Evolutionary conservation across 2,329 filamentous ascomycete genomes (phyloP).

Genomic region (Aspergillus ruber): DNA sequence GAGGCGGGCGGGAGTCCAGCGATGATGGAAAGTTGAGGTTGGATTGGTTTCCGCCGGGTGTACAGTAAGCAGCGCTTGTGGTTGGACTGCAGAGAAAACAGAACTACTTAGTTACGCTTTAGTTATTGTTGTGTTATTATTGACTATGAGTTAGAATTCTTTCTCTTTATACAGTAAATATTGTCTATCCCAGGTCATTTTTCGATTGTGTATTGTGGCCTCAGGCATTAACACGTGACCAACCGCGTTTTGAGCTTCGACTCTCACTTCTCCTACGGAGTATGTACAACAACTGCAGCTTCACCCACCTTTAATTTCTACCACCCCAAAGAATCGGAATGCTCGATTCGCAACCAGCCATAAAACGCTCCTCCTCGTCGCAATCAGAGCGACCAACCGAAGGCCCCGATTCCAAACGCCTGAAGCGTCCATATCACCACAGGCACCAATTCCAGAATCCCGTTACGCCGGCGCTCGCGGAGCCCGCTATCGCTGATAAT

Average conservation of each 20-base stretch:
- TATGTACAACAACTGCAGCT: constrained; percentile 3
- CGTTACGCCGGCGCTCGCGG: constrained; percentile 23
- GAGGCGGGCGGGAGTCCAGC: constrained; percentile 14
- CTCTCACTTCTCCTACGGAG: constrained; percentile 2
- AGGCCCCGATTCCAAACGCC: constrained; percentile 23
- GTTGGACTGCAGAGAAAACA: constrained; percentile 17
- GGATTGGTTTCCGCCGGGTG: constrained; percentile 28
- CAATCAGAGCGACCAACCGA: constrained; percentile 4
- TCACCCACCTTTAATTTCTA: not conserved
- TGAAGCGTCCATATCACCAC: constrained; percentile 36
- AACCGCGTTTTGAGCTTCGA: constrained; percentile 4
- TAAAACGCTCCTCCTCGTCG: constrained; percentile 30
- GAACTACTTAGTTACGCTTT: too few species aligned
- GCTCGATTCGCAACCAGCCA: constrained; percentile 20
- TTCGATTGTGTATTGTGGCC: constrained; percentile 2
- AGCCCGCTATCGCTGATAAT: constrained; percentile 45
- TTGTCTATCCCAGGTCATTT: not conserved
- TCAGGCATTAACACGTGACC: constrained; percentile 23
- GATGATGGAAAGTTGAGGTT: constrained; percentile 23
- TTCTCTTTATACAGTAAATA: not conserved
- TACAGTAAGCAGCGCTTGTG: constrained; percentile 27
- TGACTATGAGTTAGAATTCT: not conserved
- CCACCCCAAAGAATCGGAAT: constrained; percentile 14
- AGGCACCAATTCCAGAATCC: constrained; percentile 36
- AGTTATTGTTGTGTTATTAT: too few species aligned